Evolutionary conservation across 2,329 filamentous ascomycete genomes (phyloP), one percentile per base, ranked within the genome.

Genomic region (Botrytis fabae): DNA sequence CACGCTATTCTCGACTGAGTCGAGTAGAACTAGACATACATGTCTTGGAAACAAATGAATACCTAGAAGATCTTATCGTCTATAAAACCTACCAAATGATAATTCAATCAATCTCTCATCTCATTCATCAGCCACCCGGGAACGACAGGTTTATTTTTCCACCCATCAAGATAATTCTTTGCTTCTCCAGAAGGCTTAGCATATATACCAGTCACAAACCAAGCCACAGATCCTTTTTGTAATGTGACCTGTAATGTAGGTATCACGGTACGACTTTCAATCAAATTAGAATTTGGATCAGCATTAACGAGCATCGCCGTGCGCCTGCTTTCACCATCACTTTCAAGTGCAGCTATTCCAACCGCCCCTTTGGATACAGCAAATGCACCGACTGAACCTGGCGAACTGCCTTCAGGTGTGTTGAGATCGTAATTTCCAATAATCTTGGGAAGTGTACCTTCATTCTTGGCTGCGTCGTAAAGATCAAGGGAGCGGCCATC

Each of bases 271-370:
- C 92, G 84, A 73, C 90, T 89, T 82, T 93, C 90, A 3, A 94
- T 85, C 48, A 95, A 82, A 81, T 95, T 95, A 65, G 90, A 92
- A 82, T 95, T 94, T 10, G 92, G 92, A 80, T 95, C 93, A 18
- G 92, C 91, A 73, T 93, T 90, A 65, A 94, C 88, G 40, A 93
- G 84, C 79, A 87, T 90, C 4, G 92, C 92, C 71, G 61, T 78
- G 81, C 71, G 79, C 75, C 6, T 74, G 78, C n/a, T 81, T 63
- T 42, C 25, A 42, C 25, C 35, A 77, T 79, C 40, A 79, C 76
- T 0, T 78, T 81, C 84, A 72, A 85, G 83, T 76, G 82, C 90
- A 80, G 76, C 88, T 84, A 86, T 92, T 79, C 83, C 88, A 74
- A 85, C 88, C 75, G 81, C 88, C 72, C 84, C 90, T 84, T 81